These are phyloP conservation scores for Recurvomyces mirabilis DNA, from an alignment of 495 filamentous ascomycete species.

Conservation along the genomic window DNA sequence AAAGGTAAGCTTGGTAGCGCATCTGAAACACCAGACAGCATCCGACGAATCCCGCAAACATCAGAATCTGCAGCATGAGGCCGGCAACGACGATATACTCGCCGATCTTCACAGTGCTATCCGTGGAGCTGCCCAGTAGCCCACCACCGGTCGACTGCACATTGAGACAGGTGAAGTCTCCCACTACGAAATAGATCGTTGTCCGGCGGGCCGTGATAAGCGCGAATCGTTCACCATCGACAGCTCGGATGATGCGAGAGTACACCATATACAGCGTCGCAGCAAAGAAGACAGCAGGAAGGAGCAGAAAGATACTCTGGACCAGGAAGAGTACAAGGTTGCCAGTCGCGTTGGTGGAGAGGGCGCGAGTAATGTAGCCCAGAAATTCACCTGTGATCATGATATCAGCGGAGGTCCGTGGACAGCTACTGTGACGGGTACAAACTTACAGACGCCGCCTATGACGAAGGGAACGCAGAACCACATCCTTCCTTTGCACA, in stretches of 20 bases:
- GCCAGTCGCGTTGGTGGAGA: conserved; percentile 7
- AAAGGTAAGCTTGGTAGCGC: not conserved
- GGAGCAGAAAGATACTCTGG: conserved; percentile 13
- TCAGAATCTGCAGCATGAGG: conserved; percentile 5
- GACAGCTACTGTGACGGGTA: conserved; percentile 4
- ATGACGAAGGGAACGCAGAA: conserved; percentile 45
- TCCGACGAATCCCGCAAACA: conserved; percentile 4
- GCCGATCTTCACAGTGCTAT: not conserved
- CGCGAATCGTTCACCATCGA: conserved; percentile 4
- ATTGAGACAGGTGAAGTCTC: conserved; percentile 6
- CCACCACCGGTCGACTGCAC: conserved; percentile 5
- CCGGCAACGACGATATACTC: conserved; percentile 5
- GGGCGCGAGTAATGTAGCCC: conserved; percentile 32
- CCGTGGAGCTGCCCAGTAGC: conserved; percentile 4
- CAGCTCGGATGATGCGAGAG: not conserved
- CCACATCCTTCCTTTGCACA: conserved; percentile 35
- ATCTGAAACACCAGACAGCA: not conserved
- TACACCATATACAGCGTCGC: conserved; percentile 9
- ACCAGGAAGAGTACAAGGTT: conserved; percentile 22
- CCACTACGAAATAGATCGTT: not conserved
- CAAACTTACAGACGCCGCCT: conserved; percentile 38
- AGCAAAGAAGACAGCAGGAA: conserved; percentile 7
- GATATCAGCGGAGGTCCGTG: too few species aligned
- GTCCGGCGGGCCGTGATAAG: conserved; percentile 1
- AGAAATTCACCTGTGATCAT: conserved; percentile 33